Conservation (phyloP, 805 yeast species). For the Suhomyces vadensis region DNA sequence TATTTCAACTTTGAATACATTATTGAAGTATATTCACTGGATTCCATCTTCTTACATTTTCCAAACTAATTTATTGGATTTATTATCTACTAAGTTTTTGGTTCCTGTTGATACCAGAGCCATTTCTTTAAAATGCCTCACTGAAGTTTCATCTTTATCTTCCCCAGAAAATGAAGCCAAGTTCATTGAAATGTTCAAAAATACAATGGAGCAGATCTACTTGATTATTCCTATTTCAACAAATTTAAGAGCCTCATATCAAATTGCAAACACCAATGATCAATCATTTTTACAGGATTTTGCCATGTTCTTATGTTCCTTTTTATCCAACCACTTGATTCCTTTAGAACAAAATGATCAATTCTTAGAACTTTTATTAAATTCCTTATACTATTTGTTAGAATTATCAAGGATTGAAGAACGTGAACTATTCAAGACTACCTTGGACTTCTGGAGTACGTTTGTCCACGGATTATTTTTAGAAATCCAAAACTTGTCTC, state of each 20-base stretch:
- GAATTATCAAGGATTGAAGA: slow-evolving; percentile 89
- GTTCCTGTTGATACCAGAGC: slow-evolving; percentile 79
- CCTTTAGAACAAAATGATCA: slow-evolving; percentile 58
- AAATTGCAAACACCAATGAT: slow-evolving; percentile 73
- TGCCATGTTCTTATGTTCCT: slow-evolving; percentile 89
- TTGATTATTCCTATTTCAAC: slow-evolving; percentile 70
- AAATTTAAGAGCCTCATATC: slow-evolving; percentile 71
- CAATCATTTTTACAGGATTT: slow-evolving; percentile 94
- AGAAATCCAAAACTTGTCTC: slow-evolving; percentile 82
- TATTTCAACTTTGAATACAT: slow-evolving; percentile 77
- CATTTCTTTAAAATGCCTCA: slow-evolving; percentile 84
- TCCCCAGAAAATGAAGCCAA: slow-evolving; percentile 47
- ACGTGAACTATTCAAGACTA: slow-evolving; percentile 92
- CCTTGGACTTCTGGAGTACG: slow-evolving; percentile 91
- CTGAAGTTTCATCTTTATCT: slow-evolving; percentile 78
- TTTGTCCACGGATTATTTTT: slow-evolving; percentile 80
- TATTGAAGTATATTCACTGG: slow-evolving; percentile 90
- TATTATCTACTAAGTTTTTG: slow-evolving; percentile 75
- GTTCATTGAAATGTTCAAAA: slow-evolving; percentile 68
- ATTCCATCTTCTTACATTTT: slow-evolving; percentile 88
- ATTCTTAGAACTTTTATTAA: slow-evolving; percentile 58
- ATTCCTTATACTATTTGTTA: slow-evolving; percentile 78
- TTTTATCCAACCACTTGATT: slow-evolving; percentile 68
- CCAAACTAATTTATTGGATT: slow-evolving; percentile 75
- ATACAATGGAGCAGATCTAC: slow-evolving; percentile 68